Evolutionary conservation across 805 yeast genomes (phyloP), one percentile per base, ranked within the genome.

Genomic region (Candida berthetii): DNA sequence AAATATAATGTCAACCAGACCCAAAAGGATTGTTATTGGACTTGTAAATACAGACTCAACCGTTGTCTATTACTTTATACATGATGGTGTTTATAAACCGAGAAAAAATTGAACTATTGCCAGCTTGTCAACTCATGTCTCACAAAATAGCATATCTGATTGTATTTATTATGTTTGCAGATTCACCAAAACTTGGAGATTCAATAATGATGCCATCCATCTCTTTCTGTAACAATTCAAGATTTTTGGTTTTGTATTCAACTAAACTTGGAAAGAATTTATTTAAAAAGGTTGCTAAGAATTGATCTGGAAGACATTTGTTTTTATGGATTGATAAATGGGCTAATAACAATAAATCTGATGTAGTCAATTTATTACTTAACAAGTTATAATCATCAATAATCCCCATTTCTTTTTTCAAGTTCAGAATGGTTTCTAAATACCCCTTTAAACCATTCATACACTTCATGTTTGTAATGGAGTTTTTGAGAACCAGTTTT

Each of bases 61-160:
- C 0, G 69, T 81, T 16, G 82, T 82, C n/a, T 84, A 78, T 50
- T 83, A 84, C 57, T 74, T 76, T 55, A 67, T 80, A 15, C 77
- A 81, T 55, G 78, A 77, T 50, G 90, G 90, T 4, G 60, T 82
- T 9, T 76, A 70, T 28, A 77, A 77, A 55, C 90, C 90, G 1
- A 69, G 74, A 43, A 76, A 73, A 51, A 76, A 76, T 47, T 78
- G 49, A 55, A 27, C 2, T 28, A n/a, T n/a, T n/a, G 24, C 4
- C 39, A 22, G 10, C 15, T 3, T 25, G 16, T 2, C 25, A n/a
- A n/a, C 7, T 31, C 9, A 6, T 27, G 3, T 14, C 15, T 37
- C 35, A 33, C 25, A 38, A 33, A 18, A 38, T n/a, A 14, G 33
- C 28, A 22, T 45, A 39, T 27, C 36, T 53, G 3, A 55, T 16